Evolutionary conservation across 164 flowering plant species (phyloP), one percentile per base, ranked within the genome.

Genomic region (Kalanchoe fedtschenkoi): DNA sequence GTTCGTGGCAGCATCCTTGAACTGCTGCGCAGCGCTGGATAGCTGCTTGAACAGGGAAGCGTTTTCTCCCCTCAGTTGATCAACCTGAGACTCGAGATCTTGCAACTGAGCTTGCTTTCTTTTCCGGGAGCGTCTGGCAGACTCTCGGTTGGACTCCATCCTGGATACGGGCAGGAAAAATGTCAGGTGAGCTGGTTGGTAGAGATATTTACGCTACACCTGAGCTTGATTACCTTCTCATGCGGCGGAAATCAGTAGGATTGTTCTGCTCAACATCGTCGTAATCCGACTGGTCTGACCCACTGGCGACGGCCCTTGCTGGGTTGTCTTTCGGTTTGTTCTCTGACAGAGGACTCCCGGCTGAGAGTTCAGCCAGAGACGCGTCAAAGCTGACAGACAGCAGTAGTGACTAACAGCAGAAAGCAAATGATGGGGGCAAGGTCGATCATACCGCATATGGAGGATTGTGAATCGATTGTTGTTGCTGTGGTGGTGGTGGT

Each of bases 71-170:
- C 67, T 69, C 58, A 88, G 74, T 46, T 81, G 84, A 16, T 84
- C 87, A 65, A 82, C 91, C 91, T 87, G 66, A 58, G 44, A 39
- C 66, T 88, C 95, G 46, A 91, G 91, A 37, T 83, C 95, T 21
- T 70, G 71, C 76, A 85, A 70, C 55, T 85, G 87, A 2, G 80
- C 90, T 76, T 88, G 95, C 47, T 81, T 91, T 71, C 92, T 79
- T 76, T 72, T 79, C 67, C 97, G 77, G 0, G 97, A 91, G 71
- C 89, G 75, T 63, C 92, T 78, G 19, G 97, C 97, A 9, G 97
- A 91, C 61, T 88, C 92, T 54, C 90, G 60, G 44, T 91, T 91
- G 0, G 95, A 88, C 44, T 70, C 79, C 90, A 63, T 88, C 78
- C 97, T 91, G 65, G 22, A 73, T 61, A 11, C 32, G 47, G 51